Evolutionary conservation across 1,284 basidiomycete species (phyloP).

Genomic region (Caloboletus inedulis): DNA sequence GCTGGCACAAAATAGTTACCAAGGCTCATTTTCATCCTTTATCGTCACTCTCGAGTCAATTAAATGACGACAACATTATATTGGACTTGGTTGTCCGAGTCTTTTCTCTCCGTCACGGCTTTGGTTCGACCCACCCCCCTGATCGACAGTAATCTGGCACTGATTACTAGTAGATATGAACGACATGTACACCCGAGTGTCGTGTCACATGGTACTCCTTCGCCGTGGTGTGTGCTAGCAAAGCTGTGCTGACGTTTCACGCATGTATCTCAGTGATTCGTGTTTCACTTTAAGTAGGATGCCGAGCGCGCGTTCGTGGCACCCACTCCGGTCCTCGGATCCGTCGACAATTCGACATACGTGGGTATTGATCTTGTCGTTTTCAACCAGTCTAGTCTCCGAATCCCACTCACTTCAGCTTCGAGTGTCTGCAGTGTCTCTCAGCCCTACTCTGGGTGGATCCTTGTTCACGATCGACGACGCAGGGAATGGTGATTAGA

Average conservation of each 20-base stretch:
- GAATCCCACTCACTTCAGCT: too few species aligned
- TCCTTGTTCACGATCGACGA: too few species aligned
- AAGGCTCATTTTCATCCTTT: background rate
- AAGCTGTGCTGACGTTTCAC: background rate
- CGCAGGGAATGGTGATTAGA: too few species aligned
- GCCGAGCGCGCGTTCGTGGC: background rate
- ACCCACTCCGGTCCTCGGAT: background rate
- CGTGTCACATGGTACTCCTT: background rate
- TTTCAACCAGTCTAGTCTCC: too few species aligned
- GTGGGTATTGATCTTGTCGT: too few species aligned
- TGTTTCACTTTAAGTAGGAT: background rate
- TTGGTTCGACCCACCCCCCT: background rate
- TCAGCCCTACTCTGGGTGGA: too few species aligned
- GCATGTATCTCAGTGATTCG: background rate
- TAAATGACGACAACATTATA: background rate
- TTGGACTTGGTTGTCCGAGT: background rate
- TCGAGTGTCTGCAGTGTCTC: too few species aligned
- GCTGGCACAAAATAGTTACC: background rate
- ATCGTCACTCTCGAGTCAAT: background rate
- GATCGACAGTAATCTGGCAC: background rate
- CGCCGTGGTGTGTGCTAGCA: background rate
- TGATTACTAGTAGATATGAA: background rate
- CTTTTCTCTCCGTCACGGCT: background rate
- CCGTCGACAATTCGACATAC: background rate
- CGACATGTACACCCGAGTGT: background rate